phyloP scores from a whole-genome alignment of 805 yeast species.

The Pichia rugopelliculosa region DNA sequence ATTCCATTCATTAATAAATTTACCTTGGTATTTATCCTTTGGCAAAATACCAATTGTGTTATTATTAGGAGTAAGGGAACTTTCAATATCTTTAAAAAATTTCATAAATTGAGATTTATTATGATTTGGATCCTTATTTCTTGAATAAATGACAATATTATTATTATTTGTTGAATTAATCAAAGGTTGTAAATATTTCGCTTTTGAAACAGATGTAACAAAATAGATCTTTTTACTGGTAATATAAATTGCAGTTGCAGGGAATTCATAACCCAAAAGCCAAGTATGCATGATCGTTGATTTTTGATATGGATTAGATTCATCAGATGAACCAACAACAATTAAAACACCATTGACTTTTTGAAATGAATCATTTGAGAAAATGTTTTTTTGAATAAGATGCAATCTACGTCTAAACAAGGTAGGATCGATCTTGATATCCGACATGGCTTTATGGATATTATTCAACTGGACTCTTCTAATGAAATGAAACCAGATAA shows the following conservation, averaged over 20 bases:
- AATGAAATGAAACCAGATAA: background rate
- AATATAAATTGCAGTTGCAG: slow-evolving; percentile 74
- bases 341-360: slow-evolving; percentile 49
- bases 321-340: slow-evolving; percentile 79
- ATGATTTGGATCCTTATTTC: slow-evolving; percentile 77
- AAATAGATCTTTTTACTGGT: slow-evolving; percentile 52
- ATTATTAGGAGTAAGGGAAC: slow-evolving; percentile 26
- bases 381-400: slow-evolving; percentile 30
- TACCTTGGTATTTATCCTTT: slow-evolving; percentile 77
- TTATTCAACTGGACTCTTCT: background rate
- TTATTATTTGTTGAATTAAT: slow-evolving; percentile 33
- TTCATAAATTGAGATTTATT: slow-evolving; percentile 60
- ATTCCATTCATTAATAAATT: slow-evolving; percentile 78
- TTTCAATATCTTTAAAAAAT: slow-evolving; percentile 40
- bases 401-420: slow-evolving; percentile 50
- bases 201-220: slow-evolving; percentile 78
- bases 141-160: slow-evolving; percentile 47
- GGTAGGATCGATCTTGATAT: slow-evolving; percentile 46
- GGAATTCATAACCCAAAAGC: slow-evolving; percentile 92
- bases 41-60: slow-evolving; percentile 57
- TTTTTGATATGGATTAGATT: slow-evolving; percentile 83
- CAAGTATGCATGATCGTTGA: slow-evolving; percentile 83
- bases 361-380: slow-evolving; percentile 29
- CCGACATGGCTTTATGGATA: slow-evolving; percentile 38
- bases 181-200: slow-evolving; percentile 65